Base-by-base conservation (phyloP, 164 flowering plant species). In the Vitis labrusca region DNA sequence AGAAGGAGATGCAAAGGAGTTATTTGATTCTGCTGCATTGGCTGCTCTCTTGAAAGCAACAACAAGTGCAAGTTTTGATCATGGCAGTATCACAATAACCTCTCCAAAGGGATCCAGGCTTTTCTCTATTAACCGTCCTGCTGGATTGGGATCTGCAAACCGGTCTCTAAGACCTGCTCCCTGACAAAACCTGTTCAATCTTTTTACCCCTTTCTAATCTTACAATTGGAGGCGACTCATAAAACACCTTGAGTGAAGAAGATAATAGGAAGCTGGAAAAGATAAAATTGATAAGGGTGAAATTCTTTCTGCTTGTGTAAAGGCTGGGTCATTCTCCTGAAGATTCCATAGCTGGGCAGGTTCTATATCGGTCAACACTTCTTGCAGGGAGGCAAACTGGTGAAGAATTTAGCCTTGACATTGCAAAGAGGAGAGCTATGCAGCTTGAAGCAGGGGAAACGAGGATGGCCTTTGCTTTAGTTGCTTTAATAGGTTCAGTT, bases 61-160 rank as follows among this genome's bases (percentile, higher is more conserved):
- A 13, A 78, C 84, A 1, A 83, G 82, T 78, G 90, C 68, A 69
- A 82, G 81, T 12, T 68, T 88, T 6, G 92, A 86, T 64, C 83
- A 78, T 50, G 83, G 83, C 13, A 79, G 8, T 55, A 74, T 91
- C 71, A 89, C 90, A 14, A 78, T 89, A 59, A 80, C 91, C 10
- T 78, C 97, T 50, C 76, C 83, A 59, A 94, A 92, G 75, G 95
- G 91, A 23, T 81, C 98, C 3, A 79, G 85, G 81, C 85, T 94
- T 70, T 92, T 94, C 85, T 84, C 94, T 48, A 80, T 86, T 16
- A 97, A 92, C 74, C 91, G 90, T n/a, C 97, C 98, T 54, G 98
- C 93, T 58, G 98, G 97, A 51, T 75, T 94, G 79, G 97, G 97
- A 44, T 82, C 96, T 50, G 87, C 94, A 13, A 78, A 81, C 27